Base-by-base conservation (phyloP, 306 rosid species). In the Luffa acutangula region DNA sequence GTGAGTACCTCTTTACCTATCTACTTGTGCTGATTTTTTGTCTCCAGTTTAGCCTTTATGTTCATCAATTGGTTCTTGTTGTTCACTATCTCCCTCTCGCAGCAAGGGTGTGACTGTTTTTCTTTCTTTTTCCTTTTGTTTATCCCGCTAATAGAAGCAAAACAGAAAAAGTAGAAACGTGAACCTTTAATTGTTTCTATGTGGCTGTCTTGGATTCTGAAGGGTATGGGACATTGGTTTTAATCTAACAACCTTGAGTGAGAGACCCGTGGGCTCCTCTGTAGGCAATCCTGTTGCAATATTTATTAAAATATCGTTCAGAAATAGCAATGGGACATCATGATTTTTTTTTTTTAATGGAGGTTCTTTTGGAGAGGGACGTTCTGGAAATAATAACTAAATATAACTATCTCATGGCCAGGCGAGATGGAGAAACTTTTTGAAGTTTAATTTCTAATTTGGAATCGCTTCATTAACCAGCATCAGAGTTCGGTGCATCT, bases 1-100 rank as follows among this genome's bases (percentile, higher is more conserved):
- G 98, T 94, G 81, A 92, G 95, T 91, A 39, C 69, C 41, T 64
- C 54, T 79, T 41, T 52, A 71, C 46, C 8, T 46, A 59, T 79
- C 48, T 78, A 4, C 45, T 80, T 71, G 45, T 58, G 49, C 69
- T 25, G 31, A 33, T 54, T 67, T 0, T 51, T 48, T 75, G 2
- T 7, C 21, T 17, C 20, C 67, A 2, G 51, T 37, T 76, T 21
- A 39, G 37, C 69, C 25, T 56, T 39, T 34, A 53, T 52, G 65
- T 75, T 33, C 45, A 48, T 75, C 48, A 36, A 45, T 70, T 42
- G 76, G 76, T 70, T 70, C 25, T 15, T 39, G 33, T 66, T 66
- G 4, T 36, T 66, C 14, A 5, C 70, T 63, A 17, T 2, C 5
- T 31, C 41, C 14, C 70, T 63, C 70, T 13, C 14, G 12, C 31